Evolutionary conservation across 768 basidiomycete genomes (phyloP), one percentile per base, ranked within the genome.

Genomic region (Russula abietina): DNA sequence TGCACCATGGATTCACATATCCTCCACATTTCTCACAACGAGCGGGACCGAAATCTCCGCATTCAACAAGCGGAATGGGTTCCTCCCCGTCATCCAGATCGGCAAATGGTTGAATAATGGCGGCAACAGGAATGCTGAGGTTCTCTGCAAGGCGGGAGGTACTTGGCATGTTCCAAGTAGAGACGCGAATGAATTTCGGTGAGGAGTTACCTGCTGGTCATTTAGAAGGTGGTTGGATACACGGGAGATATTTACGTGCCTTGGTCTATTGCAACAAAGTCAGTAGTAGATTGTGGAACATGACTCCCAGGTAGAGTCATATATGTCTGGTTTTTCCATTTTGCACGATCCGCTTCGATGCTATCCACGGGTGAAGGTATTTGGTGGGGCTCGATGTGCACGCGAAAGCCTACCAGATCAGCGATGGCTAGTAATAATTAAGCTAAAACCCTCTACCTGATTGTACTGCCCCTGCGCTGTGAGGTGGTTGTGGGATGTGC

Each of bases 1-100:
- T 77, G 73, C 88, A 93, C 93, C 93, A 98, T 0, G 94, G 89
- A 70, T 98, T 98, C 68, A 99, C 79, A 73, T 98, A 99, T 0
- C 81, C 91, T 67, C 91, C 81, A 73, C 97, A 99, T 38, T 82
- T 78, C 50, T 79, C 82, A 69, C 97, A 99, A 36, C 97, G 81
- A 26, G 89, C 82, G 14, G 96, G 97, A 14, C 93, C 94, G 1
- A 73, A 71, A 28, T 79, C 77, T 6, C 86, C 87, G 36, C 84
- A 82, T 59, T 90, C 83, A 4, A 98, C 84, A 6, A 91, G 67
- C 0, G 93, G 92, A 14, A 98, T 75, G 0, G 85, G 80, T 48
- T 93, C 90, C 73, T 97, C 91, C 52, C 84, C 80, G 4, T 84
- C 77, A 66, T 86, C 85, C n/a, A 84, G 80, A 45, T 89, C 86